Evolutionary conservation across 805 yeast species (phyloP), one percentile per base, ranked within the genome.

Genomic region (Candida railenensis): DNA sequence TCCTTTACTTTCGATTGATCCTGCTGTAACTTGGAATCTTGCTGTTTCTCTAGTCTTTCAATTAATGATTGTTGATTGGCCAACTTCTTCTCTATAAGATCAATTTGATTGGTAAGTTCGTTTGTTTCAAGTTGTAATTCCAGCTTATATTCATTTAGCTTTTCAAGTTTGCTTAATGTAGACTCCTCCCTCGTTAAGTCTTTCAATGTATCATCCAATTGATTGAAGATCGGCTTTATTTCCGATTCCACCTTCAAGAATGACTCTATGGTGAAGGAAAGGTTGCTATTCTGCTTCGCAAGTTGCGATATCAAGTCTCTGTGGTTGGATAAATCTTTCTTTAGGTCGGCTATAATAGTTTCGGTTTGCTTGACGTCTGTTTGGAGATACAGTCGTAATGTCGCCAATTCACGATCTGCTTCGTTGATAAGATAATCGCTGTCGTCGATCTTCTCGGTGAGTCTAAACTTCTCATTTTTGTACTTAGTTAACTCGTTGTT

Each of bases 401-500:
- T 80, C 32, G 82, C 88, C 19, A 81, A 63, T 43, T 82, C 84
- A 42, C 79, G 77, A 44, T 75, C 78, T 2, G 81, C 61, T 47
- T 84, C 89, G 12, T 78, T 64, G 15, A 81, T 67, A 37, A 82
- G 63, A 46, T 78, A 82, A 47, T 78, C 81, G 46, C 77, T 76
- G 49, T 82, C 83, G 53, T 87, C 89, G 7, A 85, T 62, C 46
- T 80, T 77, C 40, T 78, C 77, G 15, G 83, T 72, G 45, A 85
- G 60, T 36, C 77, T 64, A n/a, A 71, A 65, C 59, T 87, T 88
- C 42, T 82, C 82, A 15, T 73, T 65, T 62, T 82, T 85, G 63
- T 87, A 87, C 39, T 73, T 76, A 20, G 75, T 71, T 58, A 85
- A 88, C 51, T 85, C 89, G 11, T 67, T 56, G 0, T 85, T 76